A percentile compares a stretch with the other conserved stretches of the same genome.
Evolutionary conservation across 2,329 filamentous ascomycete species (phyloP).

Genomic region (Mollisiaceae sp.): DNA sequence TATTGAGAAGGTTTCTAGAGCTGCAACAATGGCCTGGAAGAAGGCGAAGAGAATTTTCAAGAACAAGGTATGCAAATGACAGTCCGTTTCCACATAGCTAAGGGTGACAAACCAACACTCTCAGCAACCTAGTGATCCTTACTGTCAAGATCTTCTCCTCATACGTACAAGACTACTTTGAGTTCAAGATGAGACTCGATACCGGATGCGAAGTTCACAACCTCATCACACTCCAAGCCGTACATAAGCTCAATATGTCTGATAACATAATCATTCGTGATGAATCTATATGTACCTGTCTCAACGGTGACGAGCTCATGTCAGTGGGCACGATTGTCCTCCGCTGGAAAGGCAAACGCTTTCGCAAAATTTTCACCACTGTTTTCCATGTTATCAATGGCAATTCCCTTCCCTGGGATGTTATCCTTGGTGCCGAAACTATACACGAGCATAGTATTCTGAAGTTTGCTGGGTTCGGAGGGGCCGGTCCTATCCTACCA

Average conservation of each 20-base stretch:
- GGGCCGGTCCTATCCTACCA: slow-evolving; percentile 11
- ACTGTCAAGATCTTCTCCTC: slow-evolving; percentile 24
- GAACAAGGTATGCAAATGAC: slow-evolving; percentile 12
- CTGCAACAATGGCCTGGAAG: slow-evolving; percentile 11
- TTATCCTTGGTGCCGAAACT: slow-evolving; percentile 27
- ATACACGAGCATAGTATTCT: slow-evolving; percentile 23
- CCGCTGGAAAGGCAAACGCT: slow-evolving; percentile 26
- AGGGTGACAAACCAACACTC: slow-evolving; percentile 10
- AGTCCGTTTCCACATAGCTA: neutral
- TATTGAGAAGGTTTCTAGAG: slow-evolving; percentile 10
- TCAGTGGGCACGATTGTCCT: slow-evolving; percentile 26
- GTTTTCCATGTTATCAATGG: slow-evolving; percentile 26
- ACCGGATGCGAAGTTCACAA: slow-evolving; percentile 28
- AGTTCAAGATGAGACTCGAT: slow-evolving; percentile 28
- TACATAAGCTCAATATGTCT: slow-evolving; percentile 14
- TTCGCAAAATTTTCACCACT: slow-evolving; percentile 29
- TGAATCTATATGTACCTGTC: slow-evolving; percentile 23
- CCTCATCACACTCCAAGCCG: slow-evolving; percentile 22
- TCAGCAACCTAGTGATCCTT: slow-evolving; percentile 18
- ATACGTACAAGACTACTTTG: slow-evolving; percentile 11
- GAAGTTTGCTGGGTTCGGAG: slow-evolving; percentile 26
- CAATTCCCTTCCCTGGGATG: slow-evolving; percentile 24
- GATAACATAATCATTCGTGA: slow-evolving; percentile 6
- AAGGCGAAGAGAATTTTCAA: slow-evolving; percentile 18
- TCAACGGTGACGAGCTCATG: slow-evolving; percentile 22